phyloP scores from a whole-genome alignment of 805 yeast species.

The Wickerhamomyces silvicola region DNA sequence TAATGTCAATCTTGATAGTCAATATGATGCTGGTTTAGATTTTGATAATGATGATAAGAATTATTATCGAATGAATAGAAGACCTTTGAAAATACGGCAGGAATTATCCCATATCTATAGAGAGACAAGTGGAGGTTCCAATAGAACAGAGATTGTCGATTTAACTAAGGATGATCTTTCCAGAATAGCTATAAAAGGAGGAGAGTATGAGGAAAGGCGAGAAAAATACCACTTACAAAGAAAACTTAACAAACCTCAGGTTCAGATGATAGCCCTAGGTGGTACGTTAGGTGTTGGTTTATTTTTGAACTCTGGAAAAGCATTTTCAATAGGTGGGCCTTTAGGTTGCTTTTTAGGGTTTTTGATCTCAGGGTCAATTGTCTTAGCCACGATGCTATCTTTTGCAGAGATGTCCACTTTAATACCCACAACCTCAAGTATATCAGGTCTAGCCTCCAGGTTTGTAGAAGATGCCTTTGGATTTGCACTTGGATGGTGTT shows the following conservation, averaged over 20 bases:
- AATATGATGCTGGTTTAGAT: conserved; percentile 21
- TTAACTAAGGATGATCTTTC: conserved; percentile 10
- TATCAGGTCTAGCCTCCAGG: conserved; percentile 66
- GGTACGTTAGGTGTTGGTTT: conserved; percentile 78
- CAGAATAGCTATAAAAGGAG: conserved; percentile 1
- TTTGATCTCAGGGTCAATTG: conserved; percentile 55
- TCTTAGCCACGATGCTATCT: conserved; percentile 61
- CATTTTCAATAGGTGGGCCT: conserved; percentile 70
- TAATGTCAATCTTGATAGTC: conserved; percentile 14
- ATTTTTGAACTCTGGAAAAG: conserved; percentile 63
- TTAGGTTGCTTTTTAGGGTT: conserved; percentile 69
- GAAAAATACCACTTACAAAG: conserved; percentile 37
- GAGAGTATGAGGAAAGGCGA: conserved; percentile 2
- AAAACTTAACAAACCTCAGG: conserved; percentile 55
- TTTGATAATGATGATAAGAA: conserved; percentile 1
- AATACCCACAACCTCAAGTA: conserved; percentile 74
- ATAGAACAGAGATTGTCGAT: conserved; percentile 22
- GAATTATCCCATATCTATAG: not conserved
- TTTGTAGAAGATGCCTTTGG: conserved; percentile 77
- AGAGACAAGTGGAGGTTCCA: conserved; percentile 3
- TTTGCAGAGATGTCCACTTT: conserved; percentile 80
- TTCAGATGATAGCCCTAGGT: conserved; percentile 74
- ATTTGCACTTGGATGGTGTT: conserved; percentile 65
- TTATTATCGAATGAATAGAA: not conserved
- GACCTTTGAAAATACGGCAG: not conserved